These are phyloP conservation scores for Sporothrix curviconia DNA, from an alignment of 2,329 filamentous ascomycete genomes.

Conservation along the genomic window DNA sequence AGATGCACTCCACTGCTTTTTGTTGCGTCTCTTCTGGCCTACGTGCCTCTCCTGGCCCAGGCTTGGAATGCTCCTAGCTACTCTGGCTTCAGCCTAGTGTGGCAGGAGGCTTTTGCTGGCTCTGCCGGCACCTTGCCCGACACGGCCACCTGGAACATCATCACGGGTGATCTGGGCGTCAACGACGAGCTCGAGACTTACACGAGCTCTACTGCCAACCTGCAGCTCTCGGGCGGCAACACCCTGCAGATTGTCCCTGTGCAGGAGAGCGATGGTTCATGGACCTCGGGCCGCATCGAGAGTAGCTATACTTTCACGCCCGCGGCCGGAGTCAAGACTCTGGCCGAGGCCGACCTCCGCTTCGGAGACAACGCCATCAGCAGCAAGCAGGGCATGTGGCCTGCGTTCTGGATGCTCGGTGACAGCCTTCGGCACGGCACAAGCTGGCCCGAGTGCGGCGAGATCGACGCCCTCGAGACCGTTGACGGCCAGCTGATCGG, in stretches of 20 bases:
- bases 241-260: conserved; percentile 46
- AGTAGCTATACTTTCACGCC: conserved; percentile 40
- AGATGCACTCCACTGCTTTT: conserved; percentile 7
- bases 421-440: conserved; percentile 37
- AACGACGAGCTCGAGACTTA: conserved; percentile 47
- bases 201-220: conserved; percentile 36
- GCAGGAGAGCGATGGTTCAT: conserved; percentile 28
- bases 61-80: conserved; percentile 35
- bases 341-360: conserved; percentile 37
- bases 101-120: conserved; percentile 41
- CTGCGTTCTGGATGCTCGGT: conserved; percentile 49
- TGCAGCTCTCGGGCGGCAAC: conserved; percentile 44
- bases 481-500: conserved; percentile 39
- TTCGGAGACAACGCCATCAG: conserved; percentile 33
- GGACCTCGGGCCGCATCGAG: conserved; percentile 49
- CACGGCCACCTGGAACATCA: conserved; percentile 39
- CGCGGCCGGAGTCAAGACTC: conserved; percentile 34
- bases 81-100: conserved; percentile 36
- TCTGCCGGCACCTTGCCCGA: conserved; percentile 32
- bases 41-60: conserved; percentile 24
- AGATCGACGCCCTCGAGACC: conserved; percentile 49
- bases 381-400: conserved; percentile 48
- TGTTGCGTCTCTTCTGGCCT: conserved; percentile 18
- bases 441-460: conserved; percentile 43
- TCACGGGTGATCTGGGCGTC: conserved; percentile 35